Percentiles rank a stretch among this genome's conserved stretches.
These are phyloP conservation scores for Eucalyptus sp. DNA, from an alignment of 345 rosid genomes.

Conservation along the genomic window DNA sequence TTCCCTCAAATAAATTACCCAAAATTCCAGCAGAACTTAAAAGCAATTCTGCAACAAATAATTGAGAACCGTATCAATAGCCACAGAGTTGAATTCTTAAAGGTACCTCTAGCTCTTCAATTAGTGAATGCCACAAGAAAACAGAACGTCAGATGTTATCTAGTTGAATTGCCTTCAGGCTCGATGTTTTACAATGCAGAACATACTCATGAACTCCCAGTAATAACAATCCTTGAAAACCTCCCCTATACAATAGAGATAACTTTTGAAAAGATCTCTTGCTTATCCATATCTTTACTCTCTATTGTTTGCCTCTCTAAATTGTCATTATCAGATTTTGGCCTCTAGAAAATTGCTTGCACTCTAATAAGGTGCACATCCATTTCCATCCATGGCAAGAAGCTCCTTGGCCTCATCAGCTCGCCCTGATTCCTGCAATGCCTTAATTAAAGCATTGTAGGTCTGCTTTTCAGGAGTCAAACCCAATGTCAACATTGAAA, in stretches of 20 bases:
- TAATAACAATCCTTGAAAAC: neutral
- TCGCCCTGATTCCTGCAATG: conserved; percentile 39
- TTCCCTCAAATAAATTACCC: neutral
- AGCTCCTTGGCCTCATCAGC: conserved; percentile 49
- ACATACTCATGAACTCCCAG: neutral
- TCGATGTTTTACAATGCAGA: neutral
- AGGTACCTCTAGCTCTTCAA: neutral
- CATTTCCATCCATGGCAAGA: conserved; percentile 45
- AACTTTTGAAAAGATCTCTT: neutral
- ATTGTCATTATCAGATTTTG: conserved; percentile 3
- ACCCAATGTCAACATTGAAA: conserved; percentile 36
- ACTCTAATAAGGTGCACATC: conserved; percentile 49
- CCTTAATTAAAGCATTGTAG: conserved; percentile 38
- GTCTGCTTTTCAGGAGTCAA: conserved; percentile 62
- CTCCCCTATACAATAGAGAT: neutral
- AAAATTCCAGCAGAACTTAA: neutral
- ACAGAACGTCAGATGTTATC: neutral
- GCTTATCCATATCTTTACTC: conserved; percentile 12
- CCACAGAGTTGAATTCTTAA: neutral
- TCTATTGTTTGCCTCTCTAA: conserved; percentile 3
- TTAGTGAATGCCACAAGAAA: neutral
- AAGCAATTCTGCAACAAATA: neutral
- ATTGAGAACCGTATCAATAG: neutral
- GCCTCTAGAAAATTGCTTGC: conserved; percentile 20
- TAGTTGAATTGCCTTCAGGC: neutral